phyloP scores from a whole-genome alignment of 768 basidiomycete genomes.

The Cystobasidium ongulense region DNA sequence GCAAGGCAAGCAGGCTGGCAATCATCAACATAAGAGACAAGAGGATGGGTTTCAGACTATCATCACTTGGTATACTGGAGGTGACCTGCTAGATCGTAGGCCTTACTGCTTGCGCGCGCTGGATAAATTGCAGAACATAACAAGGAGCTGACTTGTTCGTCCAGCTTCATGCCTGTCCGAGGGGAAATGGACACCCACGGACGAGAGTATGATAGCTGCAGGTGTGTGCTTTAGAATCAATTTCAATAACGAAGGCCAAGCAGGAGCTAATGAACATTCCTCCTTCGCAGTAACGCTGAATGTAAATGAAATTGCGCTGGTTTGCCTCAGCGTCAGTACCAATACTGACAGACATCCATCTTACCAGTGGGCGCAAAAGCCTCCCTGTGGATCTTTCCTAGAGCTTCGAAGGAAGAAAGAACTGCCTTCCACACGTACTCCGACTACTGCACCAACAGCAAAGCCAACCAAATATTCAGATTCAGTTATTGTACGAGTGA shows the following conservation, averaged over 20 bases:
- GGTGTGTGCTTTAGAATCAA: background rate
- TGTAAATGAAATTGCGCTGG: background rate
- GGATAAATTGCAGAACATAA: background rate
- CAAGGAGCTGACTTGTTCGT: background rate
- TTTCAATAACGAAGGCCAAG: background rate
- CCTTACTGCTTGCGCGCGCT: background rate
- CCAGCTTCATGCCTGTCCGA: background rate
- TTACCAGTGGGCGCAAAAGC: background rate
- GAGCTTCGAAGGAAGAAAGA: constrained; percentile 4
- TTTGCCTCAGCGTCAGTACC: background rate
- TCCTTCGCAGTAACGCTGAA: constrained; percentile 4
- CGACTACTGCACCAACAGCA: too few relatives aligned
- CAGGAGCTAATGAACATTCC: background rate
- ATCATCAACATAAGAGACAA: background rate
- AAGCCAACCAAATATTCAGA: background rate
- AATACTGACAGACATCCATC: background rate
- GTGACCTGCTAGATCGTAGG: background rate
- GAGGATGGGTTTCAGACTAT: background rate
- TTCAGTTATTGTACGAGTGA: background rate
- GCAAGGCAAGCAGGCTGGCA: background rate
- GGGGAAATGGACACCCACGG: background rate
- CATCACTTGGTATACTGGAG: constrained; percentile 20
- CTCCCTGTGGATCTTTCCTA: constrained; percentile 1
- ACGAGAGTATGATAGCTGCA: constrained; percentile 15
- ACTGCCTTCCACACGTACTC: background rate